These are phyloP conservation scores for Emmonsia crescens DNA, from an alignment of 2,329 filamentous ascomycete genomes.

Conservation along the genomic window DNA sequence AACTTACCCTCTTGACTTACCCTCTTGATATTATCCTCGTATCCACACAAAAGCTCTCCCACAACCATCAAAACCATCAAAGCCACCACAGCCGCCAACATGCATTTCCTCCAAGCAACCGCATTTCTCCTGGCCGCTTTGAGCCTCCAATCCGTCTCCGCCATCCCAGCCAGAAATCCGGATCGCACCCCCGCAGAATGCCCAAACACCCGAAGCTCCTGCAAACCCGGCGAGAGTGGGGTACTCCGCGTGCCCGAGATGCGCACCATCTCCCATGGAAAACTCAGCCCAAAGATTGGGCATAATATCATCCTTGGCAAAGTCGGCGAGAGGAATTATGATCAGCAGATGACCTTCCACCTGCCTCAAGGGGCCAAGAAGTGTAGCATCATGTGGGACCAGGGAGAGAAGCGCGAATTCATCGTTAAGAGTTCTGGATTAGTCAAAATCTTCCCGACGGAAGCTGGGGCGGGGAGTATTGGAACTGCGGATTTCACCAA, in stretches of 20 bases:
- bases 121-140: background rate
- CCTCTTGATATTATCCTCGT: background rate
- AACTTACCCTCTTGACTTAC: background rate
- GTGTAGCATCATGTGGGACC: background rate
- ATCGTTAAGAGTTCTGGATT: background rate
- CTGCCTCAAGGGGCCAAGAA: background rate
- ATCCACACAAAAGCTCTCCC: background rate
- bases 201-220: background rate
- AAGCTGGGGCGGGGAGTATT: background rate
- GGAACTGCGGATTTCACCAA: slow-evolving; percentile 4
- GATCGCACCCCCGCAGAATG: background rate
- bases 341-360: background rate
- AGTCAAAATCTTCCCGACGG: background rate
- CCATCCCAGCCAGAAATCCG: background rate
- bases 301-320: background rate
- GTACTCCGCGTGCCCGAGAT: background rate
- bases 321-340: background rate
- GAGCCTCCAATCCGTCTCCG: background rate
- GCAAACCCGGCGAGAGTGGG: background rate
- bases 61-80: background rate
- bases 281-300: background rate
- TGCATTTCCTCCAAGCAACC: background rate
- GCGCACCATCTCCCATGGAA: background rate
- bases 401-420: background rate
- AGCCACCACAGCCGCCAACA: background rate